phyloP scores from a whole-genome alignment of 2,329 filamentous ascomycete species.

The Diaporthe caulivora region DNA sequence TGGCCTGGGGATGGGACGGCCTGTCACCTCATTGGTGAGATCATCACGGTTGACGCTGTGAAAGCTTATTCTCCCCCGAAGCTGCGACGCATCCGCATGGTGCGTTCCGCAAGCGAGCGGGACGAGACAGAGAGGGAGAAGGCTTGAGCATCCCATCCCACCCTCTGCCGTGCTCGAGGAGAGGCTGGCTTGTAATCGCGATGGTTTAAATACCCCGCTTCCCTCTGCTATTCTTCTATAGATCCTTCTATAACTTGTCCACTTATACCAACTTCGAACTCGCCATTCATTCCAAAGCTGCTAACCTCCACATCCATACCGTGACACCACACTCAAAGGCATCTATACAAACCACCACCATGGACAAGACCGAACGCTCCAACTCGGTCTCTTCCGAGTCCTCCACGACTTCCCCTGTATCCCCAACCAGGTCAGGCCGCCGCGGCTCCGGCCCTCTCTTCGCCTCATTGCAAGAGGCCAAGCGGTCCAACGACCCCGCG shows the following conservation, averaged over 20 bases:
- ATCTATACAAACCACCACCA: background rate
- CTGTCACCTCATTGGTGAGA: slow-evolving; percentile 26
- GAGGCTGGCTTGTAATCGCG: background rate
- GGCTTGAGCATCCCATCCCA: background rate
- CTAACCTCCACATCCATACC: background rate
- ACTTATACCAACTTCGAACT: too few relatives aligned
- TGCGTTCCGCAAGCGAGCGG: background rate
- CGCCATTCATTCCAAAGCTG: background rate
- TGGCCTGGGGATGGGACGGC: slow-evolving; percentile 4
- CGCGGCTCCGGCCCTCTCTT: slow-evolving; percentile 64
- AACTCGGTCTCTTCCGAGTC: slow-evolving; percentile 37
- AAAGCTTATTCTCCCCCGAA: slow-evolving; percentile 10
- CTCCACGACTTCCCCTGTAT: slow-evolving; percentile 17
- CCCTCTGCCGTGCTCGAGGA: background rate
- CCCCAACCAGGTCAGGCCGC: slow-evolving; percentile 41
- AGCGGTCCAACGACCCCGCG: slow-evolving; percentile 58
- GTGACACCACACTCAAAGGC: background rate
- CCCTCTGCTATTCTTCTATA: background rate
- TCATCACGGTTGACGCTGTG: slow-evolving; percentile 20
- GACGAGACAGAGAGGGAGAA: too few relatives aligned
- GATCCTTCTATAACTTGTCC: too few relatives aligned
- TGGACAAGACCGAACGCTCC: slow-evolving; percentile 36
- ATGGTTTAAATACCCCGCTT: slow-evolving; percentile 31
- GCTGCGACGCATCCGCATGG: slow-evolving; percentile 4
- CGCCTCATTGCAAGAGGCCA: slow-evolving; percentile 64